Conservation (phyloP, 768 basidiomycete species). For the Hysterangium stoloniferum region DNA sequence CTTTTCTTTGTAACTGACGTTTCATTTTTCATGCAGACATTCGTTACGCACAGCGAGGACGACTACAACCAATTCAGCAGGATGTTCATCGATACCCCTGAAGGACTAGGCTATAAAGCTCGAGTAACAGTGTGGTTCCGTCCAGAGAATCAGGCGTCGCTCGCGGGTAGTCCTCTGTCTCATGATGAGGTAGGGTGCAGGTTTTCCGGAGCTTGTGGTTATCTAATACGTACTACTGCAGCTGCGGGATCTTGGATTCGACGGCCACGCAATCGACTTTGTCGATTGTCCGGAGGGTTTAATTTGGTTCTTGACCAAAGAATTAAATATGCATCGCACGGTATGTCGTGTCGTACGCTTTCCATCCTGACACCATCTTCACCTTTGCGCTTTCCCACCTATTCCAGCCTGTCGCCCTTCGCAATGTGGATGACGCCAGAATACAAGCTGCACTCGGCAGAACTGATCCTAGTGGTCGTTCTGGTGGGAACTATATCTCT, state of each 20-base stretch:
- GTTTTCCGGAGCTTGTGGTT: neutral
- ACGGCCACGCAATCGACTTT: slow-evolving; percentile 78
- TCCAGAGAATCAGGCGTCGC: slow-evolving; percentile 27
- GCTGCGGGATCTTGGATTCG: slow-evolving; percentile 59
- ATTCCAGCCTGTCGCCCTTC: slow-evolving; percentile 59
- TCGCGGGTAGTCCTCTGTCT: slow-evolving; percentile 47
- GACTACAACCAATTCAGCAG: slow-evolving; percentile 70
- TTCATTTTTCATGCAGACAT: slow-evolving; percentile 43
- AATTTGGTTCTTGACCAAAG: slow-evolving; percentile 57
- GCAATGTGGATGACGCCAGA: slow-evolving; percentile 39
- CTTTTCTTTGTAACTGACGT: neutral
- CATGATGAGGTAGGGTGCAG: slow-evolving; percentile 44
- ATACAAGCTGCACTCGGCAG: slow-evolving; percentile 59
- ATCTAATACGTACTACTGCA: slow-evolving; percentile 24
- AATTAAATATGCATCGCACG: slow-evolving; percentile 62
- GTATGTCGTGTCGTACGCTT: slow-evolving; percentile 43
- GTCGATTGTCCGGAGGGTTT: slow-evolving; percentile 72
- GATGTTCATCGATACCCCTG: slow-evolving; percentile 54
- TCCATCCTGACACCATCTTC: neutral
- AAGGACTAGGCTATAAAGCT: slow-evolving; percentile 43
- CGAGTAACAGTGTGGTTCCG: slow-evolving; percentile 67
- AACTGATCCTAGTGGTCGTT: slow-evolving; percentile 30
- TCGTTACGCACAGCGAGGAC: slow-evolving; percentile 76
- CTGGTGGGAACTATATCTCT: slow-evolving; percentile 54
- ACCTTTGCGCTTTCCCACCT: neutral